phyloP scores from a whole-genome alignment of 2,329 filamentous ascomycete genomes.

The Penicillium janthinellum region DNA sequence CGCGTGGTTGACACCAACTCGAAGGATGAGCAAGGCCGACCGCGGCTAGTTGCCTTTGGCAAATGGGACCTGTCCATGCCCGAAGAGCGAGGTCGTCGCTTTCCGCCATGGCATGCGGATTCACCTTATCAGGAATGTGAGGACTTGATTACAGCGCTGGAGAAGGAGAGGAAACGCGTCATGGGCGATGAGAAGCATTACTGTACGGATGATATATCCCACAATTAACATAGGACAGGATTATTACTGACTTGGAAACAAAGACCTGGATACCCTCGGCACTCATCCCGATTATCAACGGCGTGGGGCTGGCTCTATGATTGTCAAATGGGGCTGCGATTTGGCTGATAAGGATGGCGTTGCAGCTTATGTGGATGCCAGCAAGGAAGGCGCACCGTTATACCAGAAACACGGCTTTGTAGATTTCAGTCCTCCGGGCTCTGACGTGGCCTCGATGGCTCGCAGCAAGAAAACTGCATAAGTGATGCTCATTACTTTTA shows the following conservation, averaged over 20 bases:
- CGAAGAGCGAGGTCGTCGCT: constrained; percentile 28
- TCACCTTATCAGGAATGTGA: constrained; percentile 8
- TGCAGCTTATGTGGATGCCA: constrained; percentile 42
- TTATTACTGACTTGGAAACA: background rate
- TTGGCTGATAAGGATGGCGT: constrained; percentile 37
- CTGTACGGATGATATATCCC: too few relatives aligned
- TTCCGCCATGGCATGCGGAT: constrained; percentile 31
- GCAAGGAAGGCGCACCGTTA: constrained; percentile 35
- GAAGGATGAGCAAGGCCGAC: constrained; percentile 8
- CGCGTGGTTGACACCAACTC: constrained; percentile 26
- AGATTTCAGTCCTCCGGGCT: too few relatives aligned
- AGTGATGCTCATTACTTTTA: too few relatives aligned
- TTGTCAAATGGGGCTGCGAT: constrained; percentile 42
- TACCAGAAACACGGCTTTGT: too few relatives aligned
- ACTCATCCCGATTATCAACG: constrained; percentile 46
- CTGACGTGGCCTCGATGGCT: too few relatives aligned
- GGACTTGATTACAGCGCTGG: too few relatives aligned
- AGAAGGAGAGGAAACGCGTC: too few relatives aligned
- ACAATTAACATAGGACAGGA: background rate
- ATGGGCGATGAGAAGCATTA: too few relatives aligned
- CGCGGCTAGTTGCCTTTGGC: constrained; percentile 29
- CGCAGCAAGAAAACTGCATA: too few relatives aligned
- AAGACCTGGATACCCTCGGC: constrained; percentile 41
- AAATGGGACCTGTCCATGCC: constrained; percentile 30
- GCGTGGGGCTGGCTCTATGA: constrained; percentile 41